A percentile compares a stretch with the other conserved stretches of the same genome.
Conservation (phyloP, 108 stramenopile species). For the Cyclotella atomus region DNA sequence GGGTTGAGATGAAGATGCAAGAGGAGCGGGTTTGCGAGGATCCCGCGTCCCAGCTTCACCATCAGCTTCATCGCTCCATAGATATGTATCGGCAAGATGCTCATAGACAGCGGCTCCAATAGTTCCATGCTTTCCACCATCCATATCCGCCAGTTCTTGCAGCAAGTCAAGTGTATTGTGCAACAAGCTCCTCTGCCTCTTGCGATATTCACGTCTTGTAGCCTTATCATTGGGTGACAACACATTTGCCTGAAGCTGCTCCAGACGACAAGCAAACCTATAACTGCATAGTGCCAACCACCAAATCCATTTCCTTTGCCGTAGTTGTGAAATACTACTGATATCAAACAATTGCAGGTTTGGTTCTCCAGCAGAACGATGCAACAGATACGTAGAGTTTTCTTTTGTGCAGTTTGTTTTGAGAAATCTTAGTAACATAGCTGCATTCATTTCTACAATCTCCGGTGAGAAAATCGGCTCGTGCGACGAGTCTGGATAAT, state of each 20-base stretch:
- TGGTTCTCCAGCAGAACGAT: constrained; percentile 62
- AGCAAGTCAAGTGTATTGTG: constrained; percentile 76
- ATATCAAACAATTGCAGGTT: constrained; percentile 87
- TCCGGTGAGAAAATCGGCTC: constrained; percentile 71
- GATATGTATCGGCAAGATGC: constrained; percentile 80
- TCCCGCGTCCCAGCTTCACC: too few species aligned
- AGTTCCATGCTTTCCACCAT: constrained; percentile 82
- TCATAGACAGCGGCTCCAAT: constrained; percentile 77
- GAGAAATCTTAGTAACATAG: constrained; percentile 76
- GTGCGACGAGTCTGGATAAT: constrained; percentile 13
- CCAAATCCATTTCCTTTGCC: constrained; percentile 87
- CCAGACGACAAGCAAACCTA: constrained; percentile 80
- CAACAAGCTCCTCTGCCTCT: constrained; percentile 73
- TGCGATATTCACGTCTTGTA: constrained; percentile 67
- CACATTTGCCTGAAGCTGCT: constrained; percentile 55
- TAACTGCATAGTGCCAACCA: constrained; percentile 86
- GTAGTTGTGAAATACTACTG: constrained; percentile 70
- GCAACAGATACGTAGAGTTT: constrained; percentile 80
- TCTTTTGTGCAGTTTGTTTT: constrained; percentile 83
- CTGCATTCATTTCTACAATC: constrained; percentile 89
- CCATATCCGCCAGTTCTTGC: constrained; percentile 83
- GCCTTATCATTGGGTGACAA: constrained; percentile 22
- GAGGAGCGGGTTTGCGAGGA: constrained; percentile 35
- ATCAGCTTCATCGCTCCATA: constrained; percentile 49
- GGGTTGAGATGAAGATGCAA: constrained; percentile 56